A percentile compares a stretch with the other conserved stretches of the same genome.
phyloP scores from a whole-genome alignment of 139 green algal genomes.

The Chlorella sorokiniana region DNA sequence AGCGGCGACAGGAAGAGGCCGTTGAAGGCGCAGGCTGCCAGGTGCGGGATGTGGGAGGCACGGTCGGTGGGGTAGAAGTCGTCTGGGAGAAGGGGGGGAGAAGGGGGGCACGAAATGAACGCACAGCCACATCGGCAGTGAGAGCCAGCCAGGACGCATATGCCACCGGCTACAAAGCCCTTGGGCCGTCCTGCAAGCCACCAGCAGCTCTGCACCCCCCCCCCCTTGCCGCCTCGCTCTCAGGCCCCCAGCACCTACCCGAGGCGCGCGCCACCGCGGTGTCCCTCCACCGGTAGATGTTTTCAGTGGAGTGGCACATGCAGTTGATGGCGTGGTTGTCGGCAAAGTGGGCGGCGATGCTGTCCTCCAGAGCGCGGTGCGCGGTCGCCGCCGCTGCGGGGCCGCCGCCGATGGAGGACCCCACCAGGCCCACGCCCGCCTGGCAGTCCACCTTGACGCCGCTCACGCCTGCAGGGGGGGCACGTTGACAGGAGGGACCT shows the following conservation, averaged over 20 bases:
- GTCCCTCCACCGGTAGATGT: conserved; percentile 69
- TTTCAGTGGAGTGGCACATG: conserved; percentile 99
- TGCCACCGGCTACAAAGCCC: no score
- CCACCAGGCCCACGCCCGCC: conserved; percentile 67
- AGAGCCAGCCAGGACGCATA: not conserved
- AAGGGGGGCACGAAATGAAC: not conserved
- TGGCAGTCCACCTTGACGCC: conserved; percentile 97
- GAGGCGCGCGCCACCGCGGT: conserved; percentile 42
- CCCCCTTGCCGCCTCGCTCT: no score
- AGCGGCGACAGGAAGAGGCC: conserved; percentile 72
- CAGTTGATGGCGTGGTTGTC: conserved; percentile 95
- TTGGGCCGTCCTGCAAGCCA: not conserved
- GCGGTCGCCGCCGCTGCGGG: conserved; percentile 47
- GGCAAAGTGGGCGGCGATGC: conserved; percentile 64
- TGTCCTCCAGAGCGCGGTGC: conserved; percentile 81
- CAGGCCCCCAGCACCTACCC: not conserved
- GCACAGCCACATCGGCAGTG: not conserved
- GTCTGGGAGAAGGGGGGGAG: conserved; percentile 48
- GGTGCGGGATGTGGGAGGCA: conserved; percentile 84
- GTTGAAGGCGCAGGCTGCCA: conserved; percentile 90
- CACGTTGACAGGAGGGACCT: not conserved
- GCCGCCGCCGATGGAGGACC: conserved; percentile 59
- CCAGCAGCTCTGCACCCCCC: not conserved
- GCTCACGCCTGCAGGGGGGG: conserved; percentile 69
- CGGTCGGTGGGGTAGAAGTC: conserved; percentile 86